Base-by-base conservation (phyloP, 148 eudicot species). In the Talinum fruticosum region DNA sequence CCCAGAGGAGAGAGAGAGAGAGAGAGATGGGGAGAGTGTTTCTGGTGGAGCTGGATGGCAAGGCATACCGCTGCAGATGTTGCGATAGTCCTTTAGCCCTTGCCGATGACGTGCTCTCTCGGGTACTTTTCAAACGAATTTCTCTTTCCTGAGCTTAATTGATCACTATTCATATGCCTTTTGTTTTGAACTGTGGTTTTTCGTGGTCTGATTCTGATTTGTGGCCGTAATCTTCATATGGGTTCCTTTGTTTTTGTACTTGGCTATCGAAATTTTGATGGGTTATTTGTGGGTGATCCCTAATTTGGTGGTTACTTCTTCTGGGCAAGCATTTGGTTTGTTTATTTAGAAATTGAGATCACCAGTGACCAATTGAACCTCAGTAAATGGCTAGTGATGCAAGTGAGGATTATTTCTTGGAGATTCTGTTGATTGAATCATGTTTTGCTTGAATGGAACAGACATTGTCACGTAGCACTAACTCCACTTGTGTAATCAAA, bases 21-120 rank as follows among this genome's bases (percentile, higher is more conserved):
- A 72, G 71, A 66, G 76, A 73, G 44, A 85, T 85, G 87, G 87
- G 87, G 80, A 76, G 87, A 33, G 83, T 85, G 32, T 85, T 85
- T 35, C 53, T 76, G 76, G 85, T 82, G 76, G 87, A 85, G 71
- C 37, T 85, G 33, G 71, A 85, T 34, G 87, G 87, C 33, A 79
- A 82, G 71, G 76, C 79, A 69, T 85, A 82, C 71, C 79, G 81
- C 69, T 85, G 87, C 83, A 79, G 80, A 44, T 69, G n/a, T 69
- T 85, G 87, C 35, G 79, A 77, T 1, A 82, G 49, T 61, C 82
- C 85, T 44, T 74, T 85, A 21, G 85, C 85, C 29, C 81, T 79
- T 10, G 83, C 82, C 19, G 83, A 76, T 47, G 83, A 82, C 24
- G 74, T 85, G 37, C 36, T 79, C 72, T 79, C 81, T 23, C 77